A percentile compares a stretch with the other conserved stretches of the same genome.
These are phyloP conservation scores for Colletotrichum gigasporum DNA, from an alignment of 2,329 filamentous ascomycete genomes.

Conservation along the genomic window DNA sequence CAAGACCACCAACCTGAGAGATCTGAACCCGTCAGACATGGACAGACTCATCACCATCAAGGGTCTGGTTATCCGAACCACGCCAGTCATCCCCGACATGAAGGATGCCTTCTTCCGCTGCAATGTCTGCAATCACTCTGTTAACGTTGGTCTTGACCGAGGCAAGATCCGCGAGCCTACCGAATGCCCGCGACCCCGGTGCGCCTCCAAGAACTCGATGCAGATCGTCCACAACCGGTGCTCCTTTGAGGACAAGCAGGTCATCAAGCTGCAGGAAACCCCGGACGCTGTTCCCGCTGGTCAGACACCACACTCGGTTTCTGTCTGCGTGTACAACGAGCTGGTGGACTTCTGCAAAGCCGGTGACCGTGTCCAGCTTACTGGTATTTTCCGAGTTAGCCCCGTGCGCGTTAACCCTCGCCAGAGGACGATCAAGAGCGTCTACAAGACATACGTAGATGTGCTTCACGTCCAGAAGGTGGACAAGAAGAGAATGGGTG, in stretches of 20 bases:
- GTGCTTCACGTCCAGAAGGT: slow-evolving; percentile 96
- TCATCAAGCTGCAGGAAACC: slow-evolving; percentile 98
- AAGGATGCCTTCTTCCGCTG: slow-evolving; percentile 98
- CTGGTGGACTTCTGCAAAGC: slow-evolving; percentile 98
- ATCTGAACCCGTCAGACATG: slow-evolving; percentile 86
- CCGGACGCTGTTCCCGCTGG: slow-evolving; percentile 94
- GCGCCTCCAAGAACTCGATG: slow-evolving; percentile 92
- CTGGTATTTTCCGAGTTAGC: slow-evolving; percentile 95
- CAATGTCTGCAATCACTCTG: slow-evolving; percentile 89
- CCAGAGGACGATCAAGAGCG: slow-evolving; percentile 89
- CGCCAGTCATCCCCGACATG: slow-evolving; percentile 98
- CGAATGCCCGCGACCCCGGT: slow-evolving; percentile 83
- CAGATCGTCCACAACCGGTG: slow-evolving; percentile 97
- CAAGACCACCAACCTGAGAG: slow-evolving; percentile 87
- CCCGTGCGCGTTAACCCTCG: slow-evolving; percentile 94
- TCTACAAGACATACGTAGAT: slow-evolving; percentile 98
- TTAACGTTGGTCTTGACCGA: slow-evolving; percentile 90
- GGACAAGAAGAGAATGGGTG: slow-evolving; percentile 92
- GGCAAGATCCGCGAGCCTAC: slow-evolving; percentile 97
- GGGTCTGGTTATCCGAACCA: slow-evolving; percentile 93
- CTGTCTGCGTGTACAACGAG: slow-evolving; percentile 95
- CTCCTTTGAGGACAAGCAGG: slow-evolving; percentile 94
- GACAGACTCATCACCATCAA: slow-evolving; percentile 96
- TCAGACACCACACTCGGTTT: slow-evolving; percentile 97
- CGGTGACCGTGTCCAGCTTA: slow-evolving; percentile 94